Conservation (phyloP, 2,329 filamentous ascomycete genomes). For the Hymenoscyphus occultus region DNA sequence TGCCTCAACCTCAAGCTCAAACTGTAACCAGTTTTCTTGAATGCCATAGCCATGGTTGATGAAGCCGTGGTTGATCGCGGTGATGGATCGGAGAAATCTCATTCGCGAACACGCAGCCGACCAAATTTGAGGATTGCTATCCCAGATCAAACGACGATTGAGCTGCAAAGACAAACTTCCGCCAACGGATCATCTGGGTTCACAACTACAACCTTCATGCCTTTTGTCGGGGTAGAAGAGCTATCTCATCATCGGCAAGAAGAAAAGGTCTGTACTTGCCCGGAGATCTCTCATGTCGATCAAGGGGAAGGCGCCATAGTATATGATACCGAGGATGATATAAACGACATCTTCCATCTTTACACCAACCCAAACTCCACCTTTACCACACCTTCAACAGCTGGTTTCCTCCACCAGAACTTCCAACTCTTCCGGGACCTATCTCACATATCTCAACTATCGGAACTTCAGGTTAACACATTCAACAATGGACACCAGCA, state of each 20-base stretch:
- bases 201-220: background rate
- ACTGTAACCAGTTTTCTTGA: background rate
- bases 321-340: background rate
- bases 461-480: background rate
- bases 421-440: background rate
- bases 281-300: background rate
- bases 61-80: background rate
- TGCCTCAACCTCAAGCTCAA: background rate
- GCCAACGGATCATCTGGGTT: background rate
- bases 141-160: background rate
- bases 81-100: background rate
- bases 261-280: background rate
- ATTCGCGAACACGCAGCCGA: background rate
- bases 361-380: conserved; percentile 2
- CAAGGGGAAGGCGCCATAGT: background rate
- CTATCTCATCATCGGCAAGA: background rate
- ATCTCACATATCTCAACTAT: background rate
- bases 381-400: background rate
- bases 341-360: background rate
- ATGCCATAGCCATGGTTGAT: background rate
- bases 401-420: background rate
- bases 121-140: background rate
- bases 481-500: background rate
- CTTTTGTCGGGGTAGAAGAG: background rate
- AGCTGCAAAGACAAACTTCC: background rate